Evolutionary conservation across 352 stramenopile species (phyloP), one percentile per base, ranked within the genome.

Genomic region (Thraustochytrium striatum): DNA sequence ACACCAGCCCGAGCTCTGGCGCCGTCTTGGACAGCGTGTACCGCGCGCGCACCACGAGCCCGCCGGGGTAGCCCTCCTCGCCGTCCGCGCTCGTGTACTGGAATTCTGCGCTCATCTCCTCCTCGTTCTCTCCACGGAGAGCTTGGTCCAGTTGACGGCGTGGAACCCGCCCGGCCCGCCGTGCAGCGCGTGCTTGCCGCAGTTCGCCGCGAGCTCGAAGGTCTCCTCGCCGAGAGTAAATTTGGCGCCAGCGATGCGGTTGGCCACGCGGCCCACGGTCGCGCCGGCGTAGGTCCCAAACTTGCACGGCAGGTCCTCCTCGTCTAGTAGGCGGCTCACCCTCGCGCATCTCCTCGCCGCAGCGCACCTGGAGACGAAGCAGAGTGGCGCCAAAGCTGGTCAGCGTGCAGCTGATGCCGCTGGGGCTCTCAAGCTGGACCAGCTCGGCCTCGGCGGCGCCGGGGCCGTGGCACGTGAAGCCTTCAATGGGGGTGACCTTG

Each of bases 11-110:
- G 2, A 84, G 43, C 19, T 55, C 39, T 11, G 81, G 57, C 2
- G 52, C 13, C 30, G 72, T 68, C 2, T n/a, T 16, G 35, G 35
- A 65, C 21, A 84, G 36, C 2, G 38, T 16, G 73, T 84, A 84
- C 3, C 30, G 21, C 25, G 62, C 80, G 9, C 5, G 25, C 9
- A 43, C 80, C 69, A 79, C 44, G 1, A 83, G 55, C 41, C 80
- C 53, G 68, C 82, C 82, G 8, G 82, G 82, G 58, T 84, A 85
- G 41, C 82, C 79, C 32, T 85, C 69, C 19, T 85, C 82, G 36
- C 68, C 69, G 50, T 85, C 79, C 3, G 78, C 38, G 1, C 58
- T 58, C 9, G 43, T 16, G 50, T 70, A 83, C 11, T 73, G 59
- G 36, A 83, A 79, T 21, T 25, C 30, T 2, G 83, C 28, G 47